These are phyloP conservation scores for Mycena chlorophos DNA, from an alignment of 768 basidiomycete species.

Conservation along the genomic window DNA sequence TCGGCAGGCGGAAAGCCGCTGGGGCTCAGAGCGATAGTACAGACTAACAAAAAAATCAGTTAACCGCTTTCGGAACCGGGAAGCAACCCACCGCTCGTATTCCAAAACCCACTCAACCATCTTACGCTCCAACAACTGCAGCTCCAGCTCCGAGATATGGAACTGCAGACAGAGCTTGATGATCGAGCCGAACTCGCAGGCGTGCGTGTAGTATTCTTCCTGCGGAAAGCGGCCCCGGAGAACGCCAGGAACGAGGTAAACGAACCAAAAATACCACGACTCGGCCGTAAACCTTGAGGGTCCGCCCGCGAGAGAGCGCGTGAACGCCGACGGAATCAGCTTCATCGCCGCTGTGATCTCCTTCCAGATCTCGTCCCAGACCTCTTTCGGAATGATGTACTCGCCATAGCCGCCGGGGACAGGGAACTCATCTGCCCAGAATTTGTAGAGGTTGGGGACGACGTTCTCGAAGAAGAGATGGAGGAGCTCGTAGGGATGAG, in stretches of 20 bases:
- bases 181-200: background rate
- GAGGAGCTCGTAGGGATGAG: constrained; percentile 20
- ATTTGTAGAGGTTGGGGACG: constrained; percentile 9
- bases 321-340: background rate
- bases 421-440: constrained; percentile 17
- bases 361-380: constrained; percentile 2
- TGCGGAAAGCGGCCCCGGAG: background rate
- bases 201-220: background rate
- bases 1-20: constrained; percentile 23
- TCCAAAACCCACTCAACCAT: background rate
- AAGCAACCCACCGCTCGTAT: constrained; percentile 4
- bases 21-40: constrained; percentile 7
- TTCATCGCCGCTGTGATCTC: background rate
- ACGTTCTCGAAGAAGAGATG: constrained; percentile 18
- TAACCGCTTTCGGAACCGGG: background rate
- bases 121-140: background rate
- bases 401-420: constrained; percentile 8
- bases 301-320: background rate
- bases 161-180: background rate
- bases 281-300: background rate
- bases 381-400: background rate
- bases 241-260: background rate
- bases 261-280: background rate
- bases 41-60: background rate
- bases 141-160: background rate